Evolutionary conservation across 306 rosid species (phyloP), one percentile per base, ranked within the genome.

Genomic region (Quercus robur): DNA sequence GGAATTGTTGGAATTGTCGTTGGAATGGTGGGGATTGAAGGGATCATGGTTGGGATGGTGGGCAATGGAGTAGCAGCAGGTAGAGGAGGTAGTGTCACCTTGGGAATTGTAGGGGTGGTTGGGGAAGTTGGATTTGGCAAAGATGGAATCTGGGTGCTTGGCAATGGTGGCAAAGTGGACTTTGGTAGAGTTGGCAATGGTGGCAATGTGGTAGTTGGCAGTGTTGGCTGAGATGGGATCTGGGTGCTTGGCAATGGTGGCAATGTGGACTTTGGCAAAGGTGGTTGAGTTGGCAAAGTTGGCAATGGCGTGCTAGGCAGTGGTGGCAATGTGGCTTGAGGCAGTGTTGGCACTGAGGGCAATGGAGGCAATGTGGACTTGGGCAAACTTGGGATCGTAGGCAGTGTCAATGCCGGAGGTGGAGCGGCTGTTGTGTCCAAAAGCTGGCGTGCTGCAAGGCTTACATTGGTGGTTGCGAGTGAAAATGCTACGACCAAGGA

Each of bases 391-490:
- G 85, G 85, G 19, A 77, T 59, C 20, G 72, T 69, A 21, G 80
- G 81, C 52, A 75, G 57, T 15, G 73, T 5, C 72, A 73, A 52
- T 6, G 72, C 38, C 18, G 85, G 85, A 12, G 80, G 74, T 75
- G 85, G 83, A 81, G 83, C 38, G 23, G 78, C 76, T 4, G 75
- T 59, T 18, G 85, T 71, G 46, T 81, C 81, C 54, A 86, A 31
- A n/a, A 86, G 83, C n/a, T n/a, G n/a, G n/a, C n/a, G n/a, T n/a
- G n/a, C n/a, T 3, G 71, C 89, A 1, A 74, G 18, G 77, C 77
- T n/a, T 69, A 64, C 71, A 30, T 56, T 59, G 46, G 80, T 55
- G 76, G 81, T 70, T 75, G 89, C 76, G 56, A 79, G 28, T 3
- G 73, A 19, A 11, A 79, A 8, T 15, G 74, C 57, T 23, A 79